Base-by-base conservation (phyloP, 352 stramenopile species). In the Phytophthora sansomeana region DNA sequence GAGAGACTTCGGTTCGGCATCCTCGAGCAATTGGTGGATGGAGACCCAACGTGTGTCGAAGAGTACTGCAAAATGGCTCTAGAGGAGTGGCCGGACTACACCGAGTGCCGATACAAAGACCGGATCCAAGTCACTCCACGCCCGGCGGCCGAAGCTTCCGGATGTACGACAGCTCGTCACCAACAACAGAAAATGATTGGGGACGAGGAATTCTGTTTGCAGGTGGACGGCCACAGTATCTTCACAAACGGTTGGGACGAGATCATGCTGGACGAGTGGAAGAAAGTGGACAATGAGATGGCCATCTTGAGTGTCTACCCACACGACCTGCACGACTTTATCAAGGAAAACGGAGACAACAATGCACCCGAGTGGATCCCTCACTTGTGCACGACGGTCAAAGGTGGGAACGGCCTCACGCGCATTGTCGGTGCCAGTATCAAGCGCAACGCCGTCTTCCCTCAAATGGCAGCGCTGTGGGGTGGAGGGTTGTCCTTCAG, bases 241-340 rank as follows among this genome's bases (percentile, higher is more conserved):
- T 93, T 93, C 55, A 91, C 83, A 9, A 92, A 91, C 55, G 63
- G 70, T 10, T 93, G 85, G 85, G 85, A 93, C 53, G 67, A 83
- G 21, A 69, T 88, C 58, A 56, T 92, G 6, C 19, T 93, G 6
- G 58, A 69, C 21, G 83, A 93, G 30, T 93, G 85, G 85, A 82
- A 56, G 52, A 71, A 75, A 5, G 63, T 89, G 5, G 67, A 78
- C 56, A 93, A 93, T 54, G 85, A 93, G 47, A 93, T 92, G 85
- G 85, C 83, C 10, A 70, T 93, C 49, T 67, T 93, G 30, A 78
- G 81, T 3, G 90, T 84, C 14, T 93, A 93, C 44, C 49, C 90
- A 41, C 85, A 93, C 56, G 79, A 93, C 56, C 79, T 90, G 24
- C 75, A 91, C 62, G 76, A 91, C 65, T 91, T 89, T 70, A 68